These are phyloP conservation scores for Starmerella roubikii DNA, from an alignment of 805 yeast genomes.

Conservation along the genomic window DNA sequence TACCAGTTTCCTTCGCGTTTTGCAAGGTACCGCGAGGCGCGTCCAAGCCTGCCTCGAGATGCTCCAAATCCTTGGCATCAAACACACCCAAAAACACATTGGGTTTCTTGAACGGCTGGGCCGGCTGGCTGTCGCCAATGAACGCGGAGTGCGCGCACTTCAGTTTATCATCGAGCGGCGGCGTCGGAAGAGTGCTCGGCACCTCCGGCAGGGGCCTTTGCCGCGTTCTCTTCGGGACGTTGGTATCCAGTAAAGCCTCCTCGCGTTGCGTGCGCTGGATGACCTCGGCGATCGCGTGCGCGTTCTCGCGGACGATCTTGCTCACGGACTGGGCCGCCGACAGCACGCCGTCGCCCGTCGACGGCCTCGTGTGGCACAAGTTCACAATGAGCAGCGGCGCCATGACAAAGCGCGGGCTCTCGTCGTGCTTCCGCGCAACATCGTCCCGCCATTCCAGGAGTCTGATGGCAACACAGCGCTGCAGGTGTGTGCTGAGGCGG, in stretches of 20 bases:
- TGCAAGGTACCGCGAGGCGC: no score
- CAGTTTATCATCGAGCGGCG: conserved; percentile 3
- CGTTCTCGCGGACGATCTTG: conserved; percentile 44
- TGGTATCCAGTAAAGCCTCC: conserved; percentile 10
- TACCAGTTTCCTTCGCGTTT: no score
- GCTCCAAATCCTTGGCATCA: not conserved
- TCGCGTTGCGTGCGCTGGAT: conserved; percentile 28
- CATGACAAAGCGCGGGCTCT: conserved; percentile 71
- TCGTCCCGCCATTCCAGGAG: conserved; percentile 75
- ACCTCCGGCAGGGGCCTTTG: not conserved
- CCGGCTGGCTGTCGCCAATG: conserved; percentile 3
- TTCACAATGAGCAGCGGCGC: conserved; percentile 62
- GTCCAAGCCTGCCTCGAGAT: no score
- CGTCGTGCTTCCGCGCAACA: conserved; percentile 64
- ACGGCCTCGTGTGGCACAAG: conserved; percentile 46
- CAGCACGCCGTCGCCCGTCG: conserved; percentile 39
- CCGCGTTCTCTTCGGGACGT: conserved; percentile 6
- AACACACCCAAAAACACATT: not conserved
- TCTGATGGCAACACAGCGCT: conserved; percentile 38
- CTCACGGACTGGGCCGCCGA: conserved; percentile 27
- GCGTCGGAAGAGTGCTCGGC: not conserved
- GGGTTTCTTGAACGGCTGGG: not conserved
- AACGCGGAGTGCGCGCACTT: conserved; percentile 1
- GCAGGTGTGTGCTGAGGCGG: conserved; percentile 38
- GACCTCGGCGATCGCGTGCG: conserved; percentile 45